Conservation (phyloP, 306 rosid genomes). For the Casuarina cunninghamiana region DNA sequence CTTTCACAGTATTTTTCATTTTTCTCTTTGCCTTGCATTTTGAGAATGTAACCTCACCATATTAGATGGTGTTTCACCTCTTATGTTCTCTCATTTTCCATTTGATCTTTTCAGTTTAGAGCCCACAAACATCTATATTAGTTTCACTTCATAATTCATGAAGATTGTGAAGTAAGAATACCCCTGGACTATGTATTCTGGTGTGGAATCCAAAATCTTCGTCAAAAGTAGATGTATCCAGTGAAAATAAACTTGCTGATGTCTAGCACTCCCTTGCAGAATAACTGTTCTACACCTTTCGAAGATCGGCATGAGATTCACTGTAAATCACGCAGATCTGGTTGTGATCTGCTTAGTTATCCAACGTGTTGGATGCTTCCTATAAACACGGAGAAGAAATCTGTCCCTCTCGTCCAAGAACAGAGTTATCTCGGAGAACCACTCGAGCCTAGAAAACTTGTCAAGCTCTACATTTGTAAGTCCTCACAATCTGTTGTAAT, state of each 20-base stretch:
- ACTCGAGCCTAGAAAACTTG: neutral
- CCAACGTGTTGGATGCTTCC: neutral
- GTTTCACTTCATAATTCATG: neutral
- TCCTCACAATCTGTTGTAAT: neutral
- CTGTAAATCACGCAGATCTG: neutral
- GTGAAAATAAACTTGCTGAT: neutral
- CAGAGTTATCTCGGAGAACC: neutral
- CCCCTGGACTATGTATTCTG: neutral
- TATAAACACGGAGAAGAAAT: neutral
- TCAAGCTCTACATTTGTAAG: neutral
- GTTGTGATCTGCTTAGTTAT: neutral
- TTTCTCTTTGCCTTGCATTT: neutral
- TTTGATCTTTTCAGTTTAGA: neutral
- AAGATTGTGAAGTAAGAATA: neutral
- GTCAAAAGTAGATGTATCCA: neutral
- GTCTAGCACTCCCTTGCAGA: neutral
- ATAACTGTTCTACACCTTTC: neutral
- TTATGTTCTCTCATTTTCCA: neutral
- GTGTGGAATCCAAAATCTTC: neutral
- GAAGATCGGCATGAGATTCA: neutral
- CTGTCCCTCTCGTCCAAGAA: neutral
- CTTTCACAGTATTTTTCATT: neutral
- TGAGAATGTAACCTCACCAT: neutral
- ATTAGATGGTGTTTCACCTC: neutral
- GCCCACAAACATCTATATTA: neutral